phyloP scores from a whole-genome alignment of 2,329 filamentous ascomycete species.

The Neofusicoccum cordaticola region DNA sequence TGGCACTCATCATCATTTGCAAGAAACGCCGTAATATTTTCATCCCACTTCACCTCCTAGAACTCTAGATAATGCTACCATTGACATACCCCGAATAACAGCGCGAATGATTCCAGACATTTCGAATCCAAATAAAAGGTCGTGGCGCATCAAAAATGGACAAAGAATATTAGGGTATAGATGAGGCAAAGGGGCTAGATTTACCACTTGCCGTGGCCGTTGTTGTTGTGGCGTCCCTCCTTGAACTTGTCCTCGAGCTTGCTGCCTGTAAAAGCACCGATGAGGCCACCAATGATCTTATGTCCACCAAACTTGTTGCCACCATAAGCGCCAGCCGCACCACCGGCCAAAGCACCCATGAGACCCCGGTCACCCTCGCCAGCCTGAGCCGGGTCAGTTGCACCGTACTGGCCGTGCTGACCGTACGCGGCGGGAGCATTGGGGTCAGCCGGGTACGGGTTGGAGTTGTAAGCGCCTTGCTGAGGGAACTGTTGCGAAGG shows the following conservation, averaged over 20 bases:
- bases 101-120: no score
- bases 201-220: constrained; percentile 5
- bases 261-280: constrained; percentile 56
- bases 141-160: background rate
- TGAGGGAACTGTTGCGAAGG: constrained; percentile 26
- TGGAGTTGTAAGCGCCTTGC: constrained; percentile 27
- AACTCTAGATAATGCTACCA: no score
- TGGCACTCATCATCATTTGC: no score
- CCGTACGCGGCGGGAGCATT: constrained; percentile 22
- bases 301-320: constrained; percentile 56
- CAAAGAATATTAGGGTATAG: no score
- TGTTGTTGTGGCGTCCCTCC: background rate
- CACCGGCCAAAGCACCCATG: constrained; percentile 56
- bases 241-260: constrained; percentile 51
- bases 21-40: no score
- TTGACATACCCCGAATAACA: no score
- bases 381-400: constrained; percentile 38
- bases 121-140: background rate
- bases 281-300: constrained; percentile 56
- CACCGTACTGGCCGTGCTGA: constrained; percentile 28
- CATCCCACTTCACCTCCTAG: no score
- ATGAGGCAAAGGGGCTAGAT: background rate
- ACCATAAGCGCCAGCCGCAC: constrained; percentile 54
- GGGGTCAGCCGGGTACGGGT: constrained; percentile 27
- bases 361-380: constrained; percentile 57